Conservation (phyloP, 768 basidiomycete species). For the Tulasnella sp. region DNA sequence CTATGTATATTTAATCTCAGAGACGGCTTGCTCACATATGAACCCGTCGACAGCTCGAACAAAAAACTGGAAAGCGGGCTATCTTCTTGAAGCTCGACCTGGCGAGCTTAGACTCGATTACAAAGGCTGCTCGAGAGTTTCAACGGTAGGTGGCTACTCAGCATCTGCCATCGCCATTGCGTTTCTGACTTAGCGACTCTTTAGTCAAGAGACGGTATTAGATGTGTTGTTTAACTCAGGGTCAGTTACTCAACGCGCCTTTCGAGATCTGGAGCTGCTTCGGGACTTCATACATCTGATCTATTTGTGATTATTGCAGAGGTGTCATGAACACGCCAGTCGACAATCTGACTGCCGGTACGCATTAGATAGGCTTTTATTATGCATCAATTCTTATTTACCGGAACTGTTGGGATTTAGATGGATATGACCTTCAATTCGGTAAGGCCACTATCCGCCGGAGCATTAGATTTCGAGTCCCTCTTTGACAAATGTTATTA, state of each 20-base stretch:
- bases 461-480: too few species aligned
- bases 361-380: too few species aligned
- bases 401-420: background rate
- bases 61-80: slow-evolving; percentile 8
- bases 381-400: too few species aligned
- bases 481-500: too few species aligned
- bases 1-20: background rate
- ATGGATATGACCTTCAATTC: slow-evolving; percentile 10
- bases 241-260: too few species aligned
- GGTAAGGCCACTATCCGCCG: too few species aligned
- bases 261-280: background rate
- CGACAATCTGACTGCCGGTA: slow-evolving; percentile 13
- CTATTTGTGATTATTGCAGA: background rate
- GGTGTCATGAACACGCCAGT: slow-evolving; percentile 21
- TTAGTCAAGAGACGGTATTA: slow-evolving; percentile 14
- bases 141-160: background rate
- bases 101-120: slow-evolving; percentile 17
- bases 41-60: background rate
- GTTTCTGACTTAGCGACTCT: background rate
- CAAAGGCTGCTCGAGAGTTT: slow-evolving; percentile 17
- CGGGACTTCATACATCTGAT: background rate
- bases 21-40: background rate
- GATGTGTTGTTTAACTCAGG: slow-evolving; percentile 20
- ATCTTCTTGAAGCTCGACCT: slow-evolving; percentile 19
- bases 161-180: background rate